Evolutionary conservation across 352 stramenopile species (phyloP), one percentile per base, ranked within the genome.

Genomic region (Phytophthora pluvialis): DNA sequence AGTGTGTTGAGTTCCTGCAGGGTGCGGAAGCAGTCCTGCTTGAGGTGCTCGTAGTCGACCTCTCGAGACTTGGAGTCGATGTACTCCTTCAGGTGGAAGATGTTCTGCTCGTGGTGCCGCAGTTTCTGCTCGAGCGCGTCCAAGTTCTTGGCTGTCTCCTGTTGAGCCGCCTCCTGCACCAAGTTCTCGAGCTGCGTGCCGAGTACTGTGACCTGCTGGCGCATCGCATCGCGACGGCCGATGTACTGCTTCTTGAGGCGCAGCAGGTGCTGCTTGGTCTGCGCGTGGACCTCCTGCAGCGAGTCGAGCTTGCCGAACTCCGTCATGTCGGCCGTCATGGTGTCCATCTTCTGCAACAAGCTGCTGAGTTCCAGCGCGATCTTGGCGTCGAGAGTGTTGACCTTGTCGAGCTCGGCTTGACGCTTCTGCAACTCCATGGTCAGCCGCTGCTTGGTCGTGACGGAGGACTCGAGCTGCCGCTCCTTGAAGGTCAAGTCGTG

Each of bases 401-500:
- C 90, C 67, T 97, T 98, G 40, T 92, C 86, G 35, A 97, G 81
- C 65, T 98, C 92, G 5, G 79, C 75, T 57, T 95, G 87, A 4
- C 92, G 87, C 64, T 97, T 97, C 54, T 88, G 79, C 3, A 96
- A 74, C 62, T 98, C 90, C 71, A 89, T 84, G 32, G 84, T 72
- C 13, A 98, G 76, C 1, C 90, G 82, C 59, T 93, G 81, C 75
- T 96, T 97, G 5, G 92, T 98, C 26, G 88, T 86, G 42, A 95
- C 73, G 15, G 84, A 92, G 6, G 81, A 96, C 71, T 97, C 92
- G n/a, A 98, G 83, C 62, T 98, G 91, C 13, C 86, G 83, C 70
- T 98, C 89, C 69, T 98, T 98, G 72, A 98, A 97, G 26, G 67
- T 92, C 46, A 97, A 69, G 52, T 97, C 90, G 28, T 80, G 79